These are phyloP conservation scores for Pistacia atlantica DNA, from an alignment of 345 rosid species.

Conservation along the genomic window DNA sequence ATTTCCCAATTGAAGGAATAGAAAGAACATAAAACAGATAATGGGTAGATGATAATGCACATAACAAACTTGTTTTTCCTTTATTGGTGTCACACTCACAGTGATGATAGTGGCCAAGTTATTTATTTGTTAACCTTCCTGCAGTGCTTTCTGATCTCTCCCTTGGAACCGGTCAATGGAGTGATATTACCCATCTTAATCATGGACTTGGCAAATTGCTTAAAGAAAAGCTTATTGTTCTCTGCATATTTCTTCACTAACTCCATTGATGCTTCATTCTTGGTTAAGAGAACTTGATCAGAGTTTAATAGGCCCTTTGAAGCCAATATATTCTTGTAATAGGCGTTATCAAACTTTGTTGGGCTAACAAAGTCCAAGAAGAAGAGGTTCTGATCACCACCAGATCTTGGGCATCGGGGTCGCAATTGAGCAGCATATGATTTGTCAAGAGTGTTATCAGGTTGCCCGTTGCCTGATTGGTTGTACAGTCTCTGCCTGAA, in stretches of 20 bases:
- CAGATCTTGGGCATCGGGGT: constrained; percentile 55
- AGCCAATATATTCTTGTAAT: constrained; percentile 77
- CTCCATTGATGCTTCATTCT: constrained; percentile 53
- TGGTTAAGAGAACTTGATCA: constrained; percentile 72
- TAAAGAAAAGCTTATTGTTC: constrained; percentile 59
- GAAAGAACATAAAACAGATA: background rate
- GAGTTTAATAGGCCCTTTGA: constrained; percentile 77
- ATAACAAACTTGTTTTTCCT: background rate
- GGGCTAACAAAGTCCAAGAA: constrained; percentile 63
- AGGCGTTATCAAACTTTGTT: constrained; percentile 69
- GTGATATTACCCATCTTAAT: constrained; percentile 87
- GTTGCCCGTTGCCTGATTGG: constrained; percentile 74
- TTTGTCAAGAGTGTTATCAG: constrained; percentile 70
- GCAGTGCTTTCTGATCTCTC: constrained; percentile 84
- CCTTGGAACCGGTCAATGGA: constrained; percentile 75
- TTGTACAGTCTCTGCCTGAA: constrained; percentile 95
- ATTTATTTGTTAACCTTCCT: constrained; percentile 62
- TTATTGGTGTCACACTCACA: background rate
- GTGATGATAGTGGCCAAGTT: no score
- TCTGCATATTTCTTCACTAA: constrained; percentile 75
- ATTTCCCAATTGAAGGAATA: background rate
- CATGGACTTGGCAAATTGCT: constrained; percentile 86
- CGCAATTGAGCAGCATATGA: constrained; percentile 56
- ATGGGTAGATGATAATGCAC: background rate
- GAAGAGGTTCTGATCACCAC: constrained; percentile 73